phyloP scores from a whole-genome alignment of 331 rosid species.

The Erythrophleum ivorense region DNA sequence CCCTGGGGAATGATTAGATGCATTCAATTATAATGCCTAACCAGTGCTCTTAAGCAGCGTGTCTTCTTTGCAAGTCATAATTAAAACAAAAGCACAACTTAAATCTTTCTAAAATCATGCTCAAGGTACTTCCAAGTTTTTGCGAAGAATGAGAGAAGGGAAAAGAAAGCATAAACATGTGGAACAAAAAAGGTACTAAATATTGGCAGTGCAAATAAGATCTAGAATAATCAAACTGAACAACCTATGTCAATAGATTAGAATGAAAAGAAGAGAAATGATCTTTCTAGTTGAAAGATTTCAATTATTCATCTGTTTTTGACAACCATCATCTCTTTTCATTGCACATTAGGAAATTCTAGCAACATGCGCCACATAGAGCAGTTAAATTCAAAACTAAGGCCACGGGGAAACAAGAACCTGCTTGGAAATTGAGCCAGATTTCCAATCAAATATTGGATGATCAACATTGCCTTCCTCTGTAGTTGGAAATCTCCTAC shows the following conservation, averaged over 20 bases:
- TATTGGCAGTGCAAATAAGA: background rate
- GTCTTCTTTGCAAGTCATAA: conserved; percentile 15
- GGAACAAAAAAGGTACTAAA: background rate
- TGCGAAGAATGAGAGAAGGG: background rate
- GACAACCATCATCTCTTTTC: background rate
- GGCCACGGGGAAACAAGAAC: conserved; percentile 49
- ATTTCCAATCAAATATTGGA: conserved; percentile 84
- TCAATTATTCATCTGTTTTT: conserved; percentile 6
- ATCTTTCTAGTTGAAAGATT: conserved; percentile 9
- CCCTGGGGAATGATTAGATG: conserved; percentile 11
- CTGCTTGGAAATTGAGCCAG: conserved; percentile 73
- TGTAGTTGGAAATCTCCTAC: conserved; percentile 64
- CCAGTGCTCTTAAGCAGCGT: conserved; percentile 12
- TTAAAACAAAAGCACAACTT: conserved; percentile 28
- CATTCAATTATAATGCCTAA: conserved; percentile 10
- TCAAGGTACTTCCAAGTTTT: conserved; percentile 7
- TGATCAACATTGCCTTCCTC: conserved; percentile 75
- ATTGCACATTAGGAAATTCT: background rate
- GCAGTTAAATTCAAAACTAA: conserved; percentile 36
- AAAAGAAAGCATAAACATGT: background rate
- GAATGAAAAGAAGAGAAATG: background rate
- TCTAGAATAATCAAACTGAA: conserved; percentile 14
- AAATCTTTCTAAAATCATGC: conserved; percentile 27
- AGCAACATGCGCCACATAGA: conserved; percentile 4
- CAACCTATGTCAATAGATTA: background rate